These are phyloP conservation scores for Candida ficus DNA, from an alignment of 805 yeast genomes.

Conservation along the genomic window DNA sequence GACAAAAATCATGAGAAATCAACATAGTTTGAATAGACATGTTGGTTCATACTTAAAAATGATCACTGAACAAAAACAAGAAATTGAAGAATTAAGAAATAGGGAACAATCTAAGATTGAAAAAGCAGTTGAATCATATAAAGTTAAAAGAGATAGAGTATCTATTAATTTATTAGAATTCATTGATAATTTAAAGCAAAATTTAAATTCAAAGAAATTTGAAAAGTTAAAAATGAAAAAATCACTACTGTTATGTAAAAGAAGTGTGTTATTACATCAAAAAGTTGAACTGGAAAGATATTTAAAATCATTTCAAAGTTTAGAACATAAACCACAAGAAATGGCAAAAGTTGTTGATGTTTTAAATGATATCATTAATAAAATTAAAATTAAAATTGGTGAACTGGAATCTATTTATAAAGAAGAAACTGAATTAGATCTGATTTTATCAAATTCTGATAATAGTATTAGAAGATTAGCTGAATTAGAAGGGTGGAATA, in stretches of 20 bases:
- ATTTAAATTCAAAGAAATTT: slow-evolving; percentile 38
- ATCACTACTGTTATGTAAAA: slow-evolving; percentile 33
- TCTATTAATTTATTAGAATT: slow-evolving; percentile 35
- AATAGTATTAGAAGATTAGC: slow-evolving; percentile 41
- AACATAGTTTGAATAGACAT: slow-evolving; percentile 72
- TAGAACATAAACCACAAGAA: slow-evolving; percentile 23
- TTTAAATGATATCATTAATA: slow-evolving; percentile 31
- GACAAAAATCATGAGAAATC: slow-evolving; percentile 71
- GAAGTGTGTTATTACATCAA: slow-evolving; percentile 38
- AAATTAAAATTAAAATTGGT: slow-evolving; percentile 39
- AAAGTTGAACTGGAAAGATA: slow-evolving; percentile 31
- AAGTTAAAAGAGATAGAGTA: slow-evolving; percentile 33
- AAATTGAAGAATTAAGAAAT: slow-evolving; percentile 60
- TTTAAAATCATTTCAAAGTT: slow-evolving; percentile 16
- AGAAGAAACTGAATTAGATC: slow-evolving; percentile 46
- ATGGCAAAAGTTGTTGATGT: slow-evolving; percentile 21
- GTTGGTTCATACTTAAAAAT: slow-evolving; percentile 79
- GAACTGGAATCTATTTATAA: slow-evolving; percentile 48
- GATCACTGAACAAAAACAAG: slow-evolving; percentile 76
- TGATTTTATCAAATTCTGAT: slow-evolving; percentile 40
- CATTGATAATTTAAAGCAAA: slow-evolving; percentile 35
- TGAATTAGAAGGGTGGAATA: slow-evolving; percentile 55
- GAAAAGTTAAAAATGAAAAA: slow-evolving; percentile 38
- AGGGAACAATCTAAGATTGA: slow-evolving; percentile 45
- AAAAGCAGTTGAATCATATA: slow-evolving; percentile 31